These are phyloP conservation scores for Podila clonocystis DNA, from an alignment of 192 early-diverging fungal species.

Conservation along the genomic window DNA sequence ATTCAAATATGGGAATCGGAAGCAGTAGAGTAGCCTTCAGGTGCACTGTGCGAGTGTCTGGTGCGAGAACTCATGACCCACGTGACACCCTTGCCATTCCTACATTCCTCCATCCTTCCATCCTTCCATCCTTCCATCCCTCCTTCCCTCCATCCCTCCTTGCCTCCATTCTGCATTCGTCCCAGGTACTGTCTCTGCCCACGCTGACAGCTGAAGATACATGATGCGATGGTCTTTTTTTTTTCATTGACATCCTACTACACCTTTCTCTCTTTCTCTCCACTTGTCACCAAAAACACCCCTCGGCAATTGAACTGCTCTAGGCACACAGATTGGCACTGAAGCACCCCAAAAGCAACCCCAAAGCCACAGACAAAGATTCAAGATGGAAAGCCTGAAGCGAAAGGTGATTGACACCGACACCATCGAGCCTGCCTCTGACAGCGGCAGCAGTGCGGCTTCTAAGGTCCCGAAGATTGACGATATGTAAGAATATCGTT, in stretches of 20 bases:
- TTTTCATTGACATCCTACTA: conserved; percentile 1
- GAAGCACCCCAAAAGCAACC: conserved; percentile 16
- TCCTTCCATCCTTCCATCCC: not conserved
- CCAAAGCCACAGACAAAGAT: conserved; percentile 18
- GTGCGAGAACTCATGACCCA: too few relatives aligned
- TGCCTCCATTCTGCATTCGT: conserved; percentile 14
- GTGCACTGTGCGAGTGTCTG: too few relatives aligned
- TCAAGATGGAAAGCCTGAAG: conserved; percentile 23
- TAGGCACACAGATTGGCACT: conserved; percentile 16
- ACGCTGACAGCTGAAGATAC: conserved; percentile 11
- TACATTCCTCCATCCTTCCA: not conserved
- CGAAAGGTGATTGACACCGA: conserved; percentile 16
- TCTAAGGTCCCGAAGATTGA: conserved; percentile 21
- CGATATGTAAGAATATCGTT: conserved; percentile 24
- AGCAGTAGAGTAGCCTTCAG: too few relatives aligned
- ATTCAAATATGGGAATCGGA: too few relatives aligned
- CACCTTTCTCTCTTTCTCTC: conserved; percentile 7
- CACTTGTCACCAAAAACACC: conserved; percentile 15
- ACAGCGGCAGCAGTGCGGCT: conserved; percentile 11
- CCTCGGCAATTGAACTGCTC: conserved; percentile 6
- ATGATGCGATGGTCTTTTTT: not conserved
- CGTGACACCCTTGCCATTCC: too few relatives aligned
- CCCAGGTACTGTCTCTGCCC: conserved; percentile 14
- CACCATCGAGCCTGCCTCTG: conserved; percentile 11
- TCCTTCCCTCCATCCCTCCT: not conserved